These are phyloP conservation scores for Leptographium galeiforme DNA, from an alignment of 2,329 filamentous ascomycete genomes.

Conservation along the genomic window DNA sequence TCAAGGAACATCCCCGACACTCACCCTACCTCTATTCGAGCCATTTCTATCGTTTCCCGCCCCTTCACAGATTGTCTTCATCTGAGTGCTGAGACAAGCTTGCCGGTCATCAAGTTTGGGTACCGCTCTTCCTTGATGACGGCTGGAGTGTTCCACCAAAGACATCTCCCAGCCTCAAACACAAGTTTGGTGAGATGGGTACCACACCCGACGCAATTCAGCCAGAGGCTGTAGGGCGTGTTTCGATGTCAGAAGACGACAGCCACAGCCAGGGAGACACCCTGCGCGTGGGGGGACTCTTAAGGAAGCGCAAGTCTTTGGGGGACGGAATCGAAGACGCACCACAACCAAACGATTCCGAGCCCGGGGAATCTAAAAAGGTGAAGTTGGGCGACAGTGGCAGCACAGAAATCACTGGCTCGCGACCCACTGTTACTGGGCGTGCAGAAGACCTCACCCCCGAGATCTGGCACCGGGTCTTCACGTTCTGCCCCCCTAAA, in stretches of 20 bases:
- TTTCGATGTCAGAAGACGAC: not conserved
- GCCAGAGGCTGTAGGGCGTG: not conserved
- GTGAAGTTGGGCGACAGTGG: conserved; percentile 13
- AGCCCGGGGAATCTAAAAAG: conserved; percentile 14
- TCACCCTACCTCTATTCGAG: too few relatives aligned
- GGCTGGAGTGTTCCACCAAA: not conserved
- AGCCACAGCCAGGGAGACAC: not conserved
- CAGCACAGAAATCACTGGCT: not conserved
- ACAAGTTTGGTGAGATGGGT: not conserved
- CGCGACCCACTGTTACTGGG: not conserved
- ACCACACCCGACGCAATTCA: not conserved
- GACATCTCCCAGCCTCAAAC: not conserved
- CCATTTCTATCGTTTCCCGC: too few relatives aligned
- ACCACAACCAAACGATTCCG: not conserved
- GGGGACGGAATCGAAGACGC: conserved; percentile 5
- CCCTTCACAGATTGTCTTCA: too few relatives aligned
- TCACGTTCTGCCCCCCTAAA: conserved; percentile 50
- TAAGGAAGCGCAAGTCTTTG: conserved; percentile 17
- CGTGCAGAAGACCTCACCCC: conserved; percentile 32
- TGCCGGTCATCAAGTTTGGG: not conserved
- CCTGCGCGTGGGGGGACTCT: conserved; percentile 3
- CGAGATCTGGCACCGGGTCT: conserved; percentile 58
- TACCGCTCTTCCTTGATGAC: not conserved
- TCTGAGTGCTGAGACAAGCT: not conserved
- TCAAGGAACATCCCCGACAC: too few relatives aligned